Evolutionary conservation across 2,329 filamentous ascomycete species (phyloP).

Genomic region (Ustulina deusta): DNA sequence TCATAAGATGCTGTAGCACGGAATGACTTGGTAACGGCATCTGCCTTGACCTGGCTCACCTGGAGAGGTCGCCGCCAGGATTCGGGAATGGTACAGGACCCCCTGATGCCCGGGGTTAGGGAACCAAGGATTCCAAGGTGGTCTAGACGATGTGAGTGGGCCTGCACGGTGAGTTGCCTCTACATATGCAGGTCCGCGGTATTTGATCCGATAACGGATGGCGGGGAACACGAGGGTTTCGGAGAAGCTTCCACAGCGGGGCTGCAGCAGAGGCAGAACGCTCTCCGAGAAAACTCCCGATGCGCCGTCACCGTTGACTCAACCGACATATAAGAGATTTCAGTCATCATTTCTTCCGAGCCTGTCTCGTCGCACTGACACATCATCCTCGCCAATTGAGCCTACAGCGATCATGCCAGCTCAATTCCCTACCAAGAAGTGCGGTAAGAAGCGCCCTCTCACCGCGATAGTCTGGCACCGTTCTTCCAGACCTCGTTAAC

Average conservation of each 20-base stretch:
- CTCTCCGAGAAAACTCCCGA: slow-evolving; percentile 34
- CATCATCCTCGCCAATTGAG: slow-evolving; percentile 9
- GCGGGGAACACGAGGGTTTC: slow-evolving; percentile 41
- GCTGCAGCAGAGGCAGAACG: slow-evolving; percentile 33
- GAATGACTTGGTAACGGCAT: slow-evolving; percentile 3
- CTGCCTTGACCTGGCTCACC: not conserved
- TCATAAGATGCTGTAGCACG: not conserved
- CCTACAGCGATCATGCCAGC: slow-evolving; percentile 43
- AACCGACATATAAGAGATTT: not conserved
- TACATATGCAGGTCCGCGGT: slow-evolving; percentile 73
- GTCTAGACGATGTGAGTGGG: not conserved
- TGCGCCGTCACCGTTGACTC: slow-evolving; percentile 14
- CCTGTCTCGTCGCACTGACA: not conserved
- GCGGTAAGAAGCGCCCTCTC: slow-evolving; percentile 58
- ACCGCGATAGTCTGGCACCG: no score
- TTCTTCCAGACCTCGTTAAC: not conserved
- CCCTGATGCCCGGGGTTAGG: no score
- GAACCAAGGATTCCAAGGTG: not conserved
- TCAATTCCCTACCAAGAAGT: slow-evolving; percentile 69
- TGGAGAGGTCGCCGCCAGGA: not conserved
- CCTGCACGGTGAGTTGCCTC: not conserved
- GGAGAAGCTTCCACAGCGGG: slow-evolving; percentile 33
- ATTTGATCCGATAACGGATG: slow-evolving; percentile 70
- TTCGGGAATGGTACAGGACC: not conserved
- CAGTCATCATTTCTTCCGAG: not conserved